phyloP scores from a whole-genome alignment of 306 rosid species.

The Castanea sativa region DNA sequence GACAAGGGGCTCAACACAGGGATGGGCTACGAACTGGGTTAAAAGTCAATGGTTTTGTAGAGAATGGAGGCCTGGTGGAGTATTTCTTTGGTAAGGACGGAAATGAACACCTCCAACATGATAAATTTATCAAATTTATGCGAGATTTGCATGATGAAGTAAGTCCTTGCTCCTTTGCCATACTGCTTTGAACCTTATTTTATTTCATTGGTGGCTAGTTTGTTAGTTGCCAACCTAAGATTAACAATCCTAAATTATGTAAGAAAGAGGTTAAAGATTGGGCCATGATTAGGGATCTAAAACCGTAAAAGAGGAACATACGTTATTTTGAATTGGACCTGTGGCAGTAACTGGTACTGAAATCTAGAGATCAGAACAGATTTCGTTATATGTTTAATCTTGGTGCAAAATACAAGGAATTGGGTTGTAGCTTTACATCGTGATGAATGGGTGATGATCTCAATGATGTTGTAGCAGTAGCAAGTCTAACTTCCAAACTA shows the following conservation, averaged over 20 bases:
- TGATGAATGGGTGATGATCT: background rate
- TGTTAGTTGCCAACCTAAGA: constrained; percentile 4
- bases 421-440: background rate
- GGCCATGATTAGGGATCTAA: background rate
- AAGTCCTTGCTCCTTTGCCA: constrained; percentile 23
- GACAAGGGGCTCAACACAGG: constrained; percentile 73
- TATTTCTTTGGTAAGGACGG: constrained; percentile 82
- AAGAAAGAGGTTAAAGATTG: background rate
- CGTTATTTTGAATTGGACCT: background rate
- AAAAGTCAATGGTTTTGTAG: constrained; percentile 61
- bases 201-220: background rate
- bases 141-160: constrained; percentile 69
- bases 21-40: constrained; percentile 64
- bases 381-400: background rate
- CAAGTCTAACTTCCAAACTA: background rate
- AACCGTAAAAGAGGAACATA: background rate
- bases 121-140: constrained; percentile 66
- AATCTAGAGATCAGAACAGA: background rate
- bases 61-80: constrained; percentile 84
- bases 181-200: constrained; percentile 17
- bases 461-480: background rate
- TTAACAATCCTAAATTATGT: background rate
- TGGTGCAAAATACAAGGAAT: background rate
- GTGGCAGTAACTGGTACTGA: background rate
- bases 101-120: constrained; percentile 52